Evolutionary conservation across 495 filamentous ascomycete species (phyloP), one percentile per base, ranked within the genome.

Genomic region (Saxispiralis lemnorum): DNA sequence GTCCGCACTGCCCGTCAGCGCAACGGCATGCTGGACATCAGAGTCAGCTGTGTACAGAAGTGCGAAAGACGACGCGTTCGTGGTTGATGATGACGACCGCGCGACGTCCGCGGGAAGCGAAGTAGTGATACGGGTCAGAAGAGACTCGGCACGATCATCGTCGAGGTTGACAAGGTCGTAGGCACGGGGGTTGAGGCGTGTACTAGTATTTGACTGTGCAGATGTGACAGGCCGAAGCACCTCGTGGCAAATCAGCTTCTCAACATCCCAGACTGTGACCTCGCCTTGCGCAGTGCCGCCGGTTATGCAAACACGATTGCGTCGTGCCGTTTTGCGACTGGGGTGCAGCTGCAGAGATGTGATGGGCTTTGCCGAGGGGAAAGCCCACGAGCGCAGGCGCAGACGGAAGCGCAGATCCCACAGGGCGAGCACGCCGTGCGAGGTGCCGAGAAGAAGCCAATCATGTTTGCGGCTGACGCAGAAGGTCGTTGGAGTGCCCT

Each of bases 381-480:
- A 70, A 16, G 82, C 84, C 88, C 87, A 96, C 6, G 77, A 81
- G 59, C 82, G 87, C 21, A 94, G 61, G 13, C 85, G 76, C 39
- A 94, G 69, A 41, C 73, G 79, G 63, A 96, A 99, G 13, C 92
- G 80, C 13, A 99, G 72, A 57, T 99, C 92, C 89, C 92, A 99
- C 14, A 99, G 67, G 52, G 93, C 82, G 7, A 99, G 64, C 37
- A 95, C 76, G 2, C 92, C 92, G 52, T 96, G 87, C 6, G 86
- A 83, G 0, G 92, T 96, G 28, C 87, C 89, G 3, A 96, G 61
- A 6, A 93, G 65, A 3, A 99, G 65, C 92, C 92, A 99, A 51
- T 82, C 82, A 38, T 79, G 78, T 54, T 75, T 81, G 19, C 75
- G 66, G 51, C 94, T 83, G 24, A 88, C 65, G 59, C 82, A 88